Evolutionary conservation across 192 early-diverging fungal species (phyloP).

Genomic region (Backusella tarrabulga): DNA sequence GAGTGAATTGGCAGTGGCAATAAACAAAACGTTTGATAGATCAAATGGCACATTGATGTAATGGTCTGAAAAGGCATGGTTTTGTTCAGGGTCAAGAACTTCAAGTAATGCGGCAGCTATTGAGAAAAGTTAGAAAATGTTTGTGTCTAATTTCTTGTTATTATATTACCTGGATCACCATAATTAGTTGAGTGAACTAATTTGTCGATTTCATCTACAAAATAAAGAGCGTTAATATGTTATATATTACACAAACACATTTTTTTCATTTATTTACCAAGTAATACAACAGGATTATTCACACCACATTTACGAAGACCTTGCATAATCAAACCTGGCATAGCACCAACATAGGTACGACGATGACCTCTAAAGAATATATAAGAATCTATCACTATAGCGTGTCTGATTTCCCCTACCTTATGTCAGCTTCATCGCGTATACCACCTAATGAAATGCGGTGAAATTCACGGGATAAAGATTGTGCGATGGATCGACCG

Average conservation of each 20-base stretch:
- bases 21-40: conserved; percentile 71
- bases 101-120: conserved; percentile 75
- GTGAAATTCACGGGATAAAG: conserved; percentile 78
- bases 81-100: conserved; percentile 87
- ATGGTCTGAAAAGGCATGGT: conserved; percentile 78
- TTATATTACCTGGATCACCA: conserved; percentile 60
- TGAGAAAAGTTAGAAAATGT: neutral
- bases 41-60: conserved; percentile 72
- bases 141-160: no score
- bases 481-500: conserved; percentile 75
- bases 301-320: conserved; percentile 65
- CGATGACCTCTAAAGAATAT: conserved; percentile 65
- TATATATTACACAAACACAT: neutral
- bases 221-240: neutral
- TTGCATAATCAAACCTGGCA: conserved; percentile 80
- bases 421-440: conserved; percentile 84
- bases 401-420: neutral
- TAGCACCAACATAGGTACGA: conserved; percentile 83
- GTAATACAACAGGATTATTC: conserved; percentile 77
- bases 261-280: conserved; percentile 43
- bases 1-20: conserved; percentile 79
- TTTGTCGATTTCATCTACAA: conserved; percentile 82
- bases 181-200: conserved; percentile 58
- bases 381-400: neutral
- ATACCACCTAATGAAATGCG: conserved; percentile 83